A percentile compares a stretch with the other conserved stretches of the same genome.
These are phyloP conservation scores for Ascodesmis nigricans DNA, from an alignment of 495 filamentous ascomycete species.

Conservation along the genomic window DNA sequence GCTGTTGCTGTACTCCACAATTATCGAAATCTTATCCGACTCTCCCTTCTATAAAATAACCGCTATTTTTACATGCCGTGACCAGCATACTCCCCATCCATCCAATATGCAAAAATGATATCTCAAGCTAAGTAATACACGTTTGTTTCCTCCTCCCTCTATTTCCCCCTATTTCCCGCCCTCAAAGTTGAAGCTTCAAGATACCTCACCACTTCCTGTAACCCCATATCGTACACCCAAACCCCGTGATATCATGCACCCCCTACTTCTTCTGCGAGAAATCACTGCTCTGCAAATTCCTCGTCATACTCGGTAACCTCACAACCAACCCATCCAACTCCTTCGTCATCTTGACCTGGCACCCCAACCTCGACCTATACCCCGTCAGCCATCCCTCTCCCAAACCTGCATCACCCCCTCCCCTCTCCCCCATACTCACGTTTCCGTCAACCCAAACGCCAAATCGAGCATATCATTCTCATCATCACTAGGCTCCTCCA, in stretches of 20 bases:
- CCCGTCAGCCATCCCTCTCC: conserved; percentile 2
- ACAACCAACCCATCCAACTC: conserved; percentile 73
- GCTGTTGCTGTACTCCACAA: no score
- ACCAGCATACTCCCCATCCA: conserved; percentile 1
- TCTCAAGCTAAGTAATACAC: no score
- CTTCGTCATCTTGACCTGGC: conserved; percentile 78
- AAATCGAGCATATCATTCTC: conserved; percentile 99
- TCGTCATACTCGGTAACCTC: conserved; percentile 72
- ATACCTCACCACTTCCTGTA: neutral
- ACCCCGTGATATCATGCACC: no score
- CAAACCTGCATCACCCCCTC: neutral
- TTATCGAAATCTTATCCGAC: no score
- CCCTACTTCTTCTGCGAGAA: conserved; percentile 29
- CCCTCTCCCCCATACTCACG: conserved; percentile 20
- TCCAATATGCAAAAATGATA: neutral
- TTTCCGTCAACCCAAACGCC: conserved; percentile 89
- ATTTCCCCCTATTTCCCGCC: no score
- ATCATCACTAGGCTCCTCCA: conserved; percentile 83
- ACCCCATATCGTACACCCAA: neutral
- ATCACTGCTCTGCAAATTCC: conserved; percentile 88
- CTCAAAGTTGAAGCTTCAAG: conserved; percentile 8
- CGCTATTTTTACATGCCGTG: neutral
- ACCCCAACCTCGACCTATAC: conserved; percentile 54
- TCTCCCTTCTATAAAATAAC: no score
- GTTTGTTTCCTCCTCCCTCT: no score